Conservation (phyloP, 2,329 filamentous ascomycete species). For the Aspergillus novofumigatus region DNA sequence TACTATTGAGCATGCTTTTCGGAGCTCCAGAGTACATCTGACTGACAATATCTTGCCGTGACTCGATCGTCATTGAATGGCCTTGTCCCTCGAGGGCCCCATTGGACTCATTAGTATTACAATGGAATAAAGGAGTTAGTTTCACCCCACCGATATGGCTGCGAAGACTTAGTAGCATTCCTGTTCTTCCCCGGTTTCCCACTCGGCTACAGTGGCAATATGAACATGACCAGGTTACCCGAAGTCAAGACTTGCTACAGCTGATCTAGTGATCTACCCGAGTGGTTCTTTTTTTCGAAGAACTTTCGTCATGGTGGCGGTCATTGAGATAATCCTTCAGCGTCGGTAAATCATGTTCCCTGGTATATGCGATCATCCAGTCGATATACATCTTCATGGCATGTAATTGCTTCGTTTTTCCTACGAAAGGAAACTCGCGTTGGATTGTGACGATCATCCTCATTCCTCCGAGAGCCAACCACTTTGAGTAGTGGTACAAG, state of each 20-base stretch:
- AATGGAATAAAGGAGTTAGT: not conserved
- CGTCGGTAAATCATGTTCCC: not conserved
- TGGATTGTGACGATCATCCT: constrained; percentile 20
- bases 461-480: constrained; percentile 11
- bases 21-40: not conserved
- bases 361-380: not conserved
- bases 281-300: not conserved
- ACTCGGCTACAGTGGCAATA: not conserved
- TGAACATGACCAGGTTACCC: not conserved
- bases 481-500: constrained; percentile 7
- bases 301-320: not conserved
- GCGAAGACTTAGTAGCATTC: not conserved
- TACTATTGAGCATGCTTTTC: not conserved
- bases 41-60: constrained; percentile 4
- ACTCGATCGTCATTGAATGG: constrained; percentile 34
- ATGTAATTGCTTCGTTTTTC: constrained; percentile 4
- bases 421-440: constrained; percentile 5
- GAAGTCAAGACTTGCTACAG: not conserved
- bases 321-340: no score
- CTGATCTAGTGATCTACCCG: not conserved
- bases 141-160: not conserved
- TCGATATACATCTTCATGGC: not conserved
- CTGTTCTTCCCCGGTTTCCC: not conserved
- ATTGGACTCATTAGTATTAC: not conserved
- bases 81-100: constrained; percentile 5